Percentiles rank a stretch among this genome's conserved stretches.
Conservation (phyloP, 148 eudicot species). For the Rheum nobile region DNA sequence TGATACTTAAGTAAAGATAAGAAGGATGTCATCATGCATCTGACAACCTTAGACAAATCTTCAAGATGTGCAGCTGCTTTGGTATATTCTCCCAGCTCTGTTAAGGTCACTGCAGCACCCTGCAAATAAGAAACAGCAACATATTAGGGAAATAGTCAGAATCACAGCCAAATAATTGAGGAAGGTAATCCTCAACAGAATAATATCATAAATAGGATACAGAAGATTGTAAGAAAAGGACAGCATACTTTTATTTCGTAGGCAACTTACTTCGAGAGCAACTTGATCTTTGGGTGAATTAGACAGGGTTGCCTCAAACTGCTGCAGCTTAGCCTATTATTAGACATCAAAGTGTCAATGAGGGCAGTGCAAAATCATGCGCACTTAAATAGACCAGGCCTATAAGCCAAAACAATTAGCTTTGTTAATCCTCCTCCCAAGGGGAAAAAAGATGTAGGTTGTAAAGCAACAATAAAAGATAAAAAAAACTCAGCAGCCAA, state of each 20-base stretch:
- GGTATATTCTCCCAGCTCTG: constrained; percentile 67
- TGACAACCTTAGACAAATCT: constrained; percentile 63
- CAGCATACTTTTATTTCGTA: neutral
- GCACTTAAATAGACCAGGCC: neutral
- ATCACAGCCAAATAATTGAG: neutral
- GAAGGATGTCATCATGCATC: neutral
- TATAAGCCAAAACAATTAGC: neutral
- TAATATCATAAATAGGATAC: neutral
- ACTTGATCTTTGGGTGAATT: constrained; percentile 60
- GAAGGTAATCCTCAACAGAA: neutral
- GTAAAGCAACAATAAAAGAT: neutral
- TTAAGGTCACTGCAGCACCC: constrained; percentile 81
- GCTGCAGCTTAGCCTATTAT: constrained; percentile 65
- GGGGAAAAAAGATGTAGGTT: neutral
- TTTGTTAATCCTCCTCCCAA: neutral
- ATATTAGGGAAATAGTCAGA: neutral
- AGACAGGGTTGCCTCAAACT: constrained; percentile 53
- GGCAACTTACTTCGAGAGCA: constrained; percentile 71
- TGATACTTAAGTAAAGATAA: neutral
- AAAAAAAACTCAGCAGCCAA: neutral
- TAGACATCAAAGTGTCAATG: constrained; percentile 14
- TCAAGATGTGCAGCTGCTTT: constrained; percentile 67
- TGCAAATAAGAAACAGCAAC: constrained; percentile 15
- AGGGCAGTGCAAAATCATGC: constrained; percentile 10
- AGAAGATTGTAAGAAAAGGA: neutral